Evolutionary conservation across 73 alveolate genomes (phyloP), one percentile per base, ranked within the genome.

Genomic region (Urostyla sp.): DNA sequence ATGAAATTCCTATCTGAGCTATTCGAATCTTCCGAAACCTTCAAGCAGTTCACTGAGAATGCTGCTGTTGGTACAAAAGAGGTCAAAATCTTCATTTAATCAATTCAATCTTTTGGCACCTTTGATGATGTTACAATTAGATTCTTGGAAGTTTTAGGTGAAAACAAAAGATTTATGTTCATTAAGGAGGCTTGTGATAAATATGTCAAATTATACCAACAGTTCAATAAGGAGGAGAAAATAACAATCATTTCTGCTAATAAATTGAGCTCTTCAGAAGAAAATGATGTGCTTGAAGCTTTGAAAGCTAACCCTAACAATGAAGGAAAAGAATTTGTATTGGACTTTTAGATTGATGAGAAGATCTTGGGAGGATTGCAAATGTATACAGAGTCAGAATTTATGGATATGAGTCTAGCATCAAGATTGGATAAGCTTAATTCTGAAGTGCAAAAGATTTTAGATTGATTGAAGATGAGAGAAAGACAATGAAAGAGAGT

Each of bases 351-450:
- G 57, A 91, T 81, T 0, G 97, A 90, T 75, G 67, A 88, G 45
- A 27, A 77, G 8, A 90, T 90, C 77, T 34, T 80, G 27, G 97
- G 97, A 20, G 97, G 97, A 20, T 85, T 90, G 45, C 87, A 86
- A 50, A 72, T 90, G 94, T 90, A 90, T 87, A 87, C 97, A 30
- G 97, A 91, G 58, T 72, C 89, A 38, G 87, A 90, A 49, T 90
- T 87, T 84, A 73, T 90, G 88, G 97, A 90, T 67, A 80, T 91
- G 80, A 55, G 88, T 26, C 73, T 90, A 11, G 53, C 76, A 18
- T 81, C 97, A 18, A 74, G 97, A 61, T 66, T 90, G 21, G 82
- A 87, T 61, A 87, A 61, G 57, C 90, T 90, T 72, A 8, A 59
- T 3, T 32, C 28, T 10, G 77, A 59, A 37, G 36, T 59, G 34